Evolutionary conservation across 2,329 filamentous ascomycete genomes (phyloP).

Genomic region (Lasiodiplodia theobromae): DNA sequence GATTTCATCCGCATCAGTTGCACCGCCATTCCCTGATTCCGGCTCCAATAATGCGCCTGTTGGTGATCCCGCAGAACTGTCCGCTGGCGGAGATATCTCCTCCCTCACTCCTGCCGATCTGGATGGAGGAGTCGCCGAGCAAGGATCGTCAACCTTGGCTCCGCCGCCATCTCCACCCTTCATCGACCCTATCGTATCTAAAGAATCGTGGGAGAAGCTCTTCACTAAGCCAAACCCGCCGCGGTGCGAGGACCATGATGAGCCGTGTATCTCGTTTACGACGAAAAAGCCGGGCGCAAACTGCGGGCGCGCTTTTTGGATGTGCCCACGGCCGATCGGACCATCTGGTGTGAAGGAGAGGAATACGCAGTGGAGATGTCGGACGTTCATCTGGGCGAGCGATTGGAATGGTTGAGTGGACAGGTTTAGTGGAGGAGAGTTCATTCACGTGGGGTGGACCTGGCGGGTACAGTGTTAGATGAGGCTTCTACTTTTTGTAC

Average conservation of each 20-base stretch:
- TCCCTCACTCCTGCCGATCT: neutral
- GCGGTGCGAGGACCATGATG: slow-evolving; percentile 80
- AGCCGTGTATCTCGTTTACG: slow-evolving; percentile 81
- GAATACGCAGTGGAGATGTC: slow-evolving; percentile 85
- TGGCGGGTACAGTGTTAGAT: too few relatives aligned
- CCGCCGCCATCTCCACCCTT: slow-evolving; percentile 36
- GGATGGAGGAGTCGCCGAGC: neutral
- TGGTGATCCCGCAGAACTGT: neutral
- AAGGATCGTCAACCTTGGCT: neutral
- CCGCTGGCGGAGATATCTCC: neutral
- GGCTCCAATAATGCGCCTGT: neutral
- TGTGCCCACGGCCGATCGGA: slow-evolving; percentile 78
- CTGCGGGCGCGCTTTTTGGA: slow-evolving; percentile 71
- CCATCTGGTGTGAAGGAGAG: slow-evolving; percentile 85
- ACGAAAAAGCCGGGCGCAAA: slow-evolving; percentile 93
- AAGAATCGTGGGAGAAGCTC: slow-evolving; percentile 85
- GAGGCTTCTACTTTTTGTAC: too few relatives aligned
- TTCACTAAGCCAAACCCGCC: slow-evolving; percentile 78
- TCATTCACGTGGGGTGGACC: too few relatives aligned
- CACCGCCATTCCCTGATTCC: slow-evolving; percentile 37
- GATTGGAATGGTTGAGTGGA: slow-evolving; percentile 59
- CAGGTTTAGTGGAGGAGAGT: too few relatives aligned
- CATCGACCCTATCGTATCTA: slow-evolving; percentile 74
- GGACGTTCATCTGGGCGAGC: slow-evolving; percentile 78
- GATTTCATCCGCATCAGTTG: slow-evolving; percentile 36